These are phyloP conservation scores for Austroboletus novae-zelandiae DNA, from an alignment of 1,284 basidiomycete genomes.

Conservation along the genomic window DNA sequence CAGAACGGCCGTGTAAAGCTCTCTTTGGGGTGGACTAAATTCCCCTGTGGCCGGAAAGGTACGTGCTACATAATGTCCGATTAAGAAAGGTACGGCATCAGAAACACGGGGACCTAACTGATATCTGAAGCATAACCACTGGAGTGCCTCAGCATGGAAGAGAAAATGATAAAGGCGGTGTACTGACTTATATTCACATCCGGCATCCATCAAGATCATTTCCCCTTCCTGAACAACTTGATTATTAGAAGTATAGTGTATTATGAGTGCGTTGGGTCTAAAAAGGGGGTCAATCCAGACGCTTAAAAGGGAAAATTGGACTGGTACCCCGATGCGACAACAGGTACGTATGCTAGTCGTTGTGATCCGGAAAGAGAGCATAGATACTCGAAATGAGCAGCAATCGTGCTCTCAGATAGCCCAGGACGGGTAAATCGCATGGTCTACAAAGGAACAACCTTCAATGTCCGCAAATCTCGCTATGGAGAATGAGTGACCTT, in stretches of 20 bases:
- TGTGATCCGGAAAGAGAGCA: slow-evolving; percentile 79
- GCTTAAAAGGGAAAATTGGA: neutral
- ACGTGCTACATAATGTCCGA: slow-evolving; percentile 52
- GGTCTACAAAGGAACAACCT: slow-evolving; percentile 43
- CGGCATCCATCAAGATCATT: slow-evolving; percentile 85
- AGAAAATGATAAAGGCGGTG: slow-evolving; percentile 1
- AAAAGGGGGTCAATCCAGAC: slow-evolving; percentile 8
- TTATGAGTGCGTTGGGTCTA: slow-evolving; percentile 79
- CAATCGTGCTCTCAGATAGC: slow-evolving; percentile 71
- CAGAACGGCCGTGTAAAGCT: slow-evolving; percentile 87
- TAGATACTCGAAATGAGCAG: slow-evolving; percentile 86
- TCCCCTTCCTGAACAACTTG: slow-evolving; percentile 73
- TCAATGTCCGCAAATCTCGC: slow-evolving; percentile 1
- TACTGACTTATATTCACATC: slow-evolving; percentile 81
- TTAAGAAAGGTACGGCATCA: slow-evolving; percentile 7
- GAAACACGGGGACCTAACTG: slow-evolving; percentile 48
- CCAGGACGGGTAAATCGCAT: slow-evolving; percentile 81
- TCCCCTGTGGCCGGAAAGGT: slow-evolving; percentile 84
- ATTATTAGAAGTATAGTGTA: slow-evolving; percentile 92
- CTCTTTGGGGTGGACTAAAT: slow-evolving; percentile 80
- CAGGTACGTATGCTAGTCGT: slow-evolving; percentile 90
- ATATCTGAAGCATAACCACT: slow-evolving; percentile 97
- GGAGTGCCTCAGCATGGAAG: slow-evolving; percentile 6
- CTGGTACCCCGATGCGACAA: slow-evolving; percentile 85
- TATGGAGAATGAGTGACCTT: slow-evolving; percentile 47